Percentiles rank a stretch among this genome's conserved stretches.
Evolutionary conservation across 2,329 filamentous ascomycete genomes (phyloP).

Genomic region (Cladosporium austrohemisphaericum): DNA sequence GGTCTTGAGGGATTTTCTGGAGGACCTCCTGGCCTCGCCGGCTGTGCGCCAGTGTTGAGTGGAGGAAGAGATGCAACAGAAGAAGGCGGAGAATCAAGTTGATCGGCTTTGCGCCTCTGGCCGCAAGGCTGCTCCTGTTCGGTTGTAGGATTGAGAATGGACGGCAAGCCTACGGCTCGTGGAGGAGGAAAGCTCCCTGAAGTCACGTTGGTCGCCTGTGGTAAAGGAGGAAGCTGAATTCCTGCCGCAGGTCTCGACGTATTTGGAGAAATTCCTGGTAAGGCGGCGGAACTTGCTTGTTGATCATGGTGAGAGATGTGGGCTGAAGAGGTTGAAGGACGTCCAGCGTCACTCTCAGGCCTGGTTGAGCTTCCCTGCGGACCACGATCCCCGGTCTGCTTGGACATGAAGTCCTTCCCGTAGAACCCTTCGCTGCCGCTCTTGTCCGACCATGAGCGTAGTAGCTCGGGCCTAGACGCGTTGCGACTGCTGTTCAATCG

Average conservation of each 20-base stretch:
- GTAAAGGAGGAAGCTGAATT: slow-evolving; percentile 32
- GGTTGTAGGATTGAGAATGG: slow-evolving; percentile 44
- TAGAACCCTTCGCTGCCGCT: slow-evolving; percentile 25
- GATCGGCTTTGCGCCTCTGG: slow-evolving; percentile 41
- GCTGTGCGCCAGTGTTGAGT: slow-evolving; percentile 24
- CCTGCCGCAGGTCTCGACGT: background rate
- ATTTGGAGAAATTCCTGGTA: background rate
- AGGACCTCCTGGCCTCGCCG: background rate
- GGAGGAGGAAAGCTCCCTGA: slow-evolving; percentile 18
- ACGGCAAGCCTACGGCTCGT: slow-evolving; percentile 41
- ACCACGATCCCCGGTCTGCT: slow-evolving; percentile 25
- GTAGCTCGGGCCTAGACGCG: slow-evolving; percentile 20
- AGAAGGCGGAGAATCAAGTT: slow-evolving; percentile 42
- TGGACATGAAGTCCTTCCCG: slow-evolving; percentile 36
- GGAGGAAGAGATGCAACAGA: slow-evolving; percentile 35
- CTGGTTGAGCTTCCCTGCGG: slow-evolving; percentile 23
- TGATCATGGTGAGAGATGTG: slow-evolving; percentile 6
- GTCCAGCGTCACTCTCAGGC: slow-evolving; percentile 18
- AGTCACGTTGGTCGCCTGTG: slow-evolving; percentile 20
- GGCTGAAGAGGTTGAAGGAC: slow-evolving; percentile 10
- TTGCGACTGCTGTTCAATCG: slow-evolving; percentile 18
- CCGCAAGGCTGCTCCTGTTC: slow-evolving; percentile 33
- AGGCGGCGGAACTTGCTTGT: background rate
- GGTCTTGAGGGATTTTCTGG: background rate
- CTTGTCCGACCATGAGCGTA: slow-evolving; percentile 31